A percentile compares a stretch with the other conserved stretches of the same genome.
These are phyloP conservation scores for Pestalotiopsis sp. DNA, from an alignment of 2,329 filamentous ascomycete genomes.

Conservation along the genomic window DNA sequence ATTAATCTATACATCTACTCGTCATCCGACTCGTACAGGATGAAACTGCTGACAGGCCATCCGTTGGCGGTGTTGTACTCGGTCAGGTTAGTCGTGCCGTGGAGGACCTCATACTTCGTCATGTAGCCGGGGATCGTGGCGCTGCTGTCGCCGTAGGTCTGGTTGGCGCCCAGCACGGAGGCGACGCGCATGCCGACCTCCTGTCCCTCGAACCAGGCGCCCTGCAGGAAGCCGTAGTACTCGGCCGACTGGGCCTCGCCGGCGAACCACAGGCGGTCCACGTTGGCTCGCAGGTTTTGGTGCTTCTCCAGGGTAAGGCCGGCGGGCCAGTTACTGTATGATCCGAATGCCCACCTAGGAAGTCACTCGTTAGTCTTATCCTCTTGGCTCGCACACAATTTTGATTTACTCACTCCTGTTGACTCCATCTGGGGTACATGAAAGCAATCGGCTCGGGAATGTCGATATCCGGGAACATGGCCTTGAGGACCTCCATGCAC, in stretches of 20 bases:
- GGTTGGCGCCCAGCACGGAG: slow-evolving; percentile 29
- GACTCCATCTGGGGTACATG: slow-evolving; percentile 62
- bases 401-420: slow-evolving; percentile 26
- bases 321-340: slow-evolving; percentile 70
- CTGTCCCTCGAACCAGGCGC: slow-evolving; percentile 60
- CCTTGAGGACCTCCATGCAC: slow-evolving; percentile 56
- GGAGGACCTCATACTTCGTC: slow-evolving; percentile 32
- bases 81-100: slow-evolving; percentile 36
- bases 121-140: slow-evolving; percentile 25
- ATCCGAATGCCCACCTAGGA: slow-evolving; percentile 52
- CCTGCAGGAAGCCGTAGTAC: slow-evolving; percentile 70
- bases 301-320: slow-evolving; percentile 67
- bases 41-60: slow-evolving; percentile 9
- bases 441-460: slow-evolving; percentile 65
- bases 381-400: not conserved
- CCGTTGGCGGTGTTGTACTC: slow-evolving; percentile 28
- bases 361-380: slow-evolving; percentile 3
- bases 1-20: not conserved
- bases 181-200: slow-evolving; percentile 49
- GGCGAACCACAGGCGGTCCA: slow-evolving; percentile 64
- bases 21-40: slow-evolving; percentile 4
- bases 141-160: not conserved
- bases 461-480: slow-evolving; percentile 61
- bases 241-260: slow-evolving; percentile 65
- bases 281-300: slow-evolving; percentile 68